phyloP scores from a whole-genome alignment of 2,329 filamentous ascomycete genomes.

The Tolypocladium sp. region DNA sequence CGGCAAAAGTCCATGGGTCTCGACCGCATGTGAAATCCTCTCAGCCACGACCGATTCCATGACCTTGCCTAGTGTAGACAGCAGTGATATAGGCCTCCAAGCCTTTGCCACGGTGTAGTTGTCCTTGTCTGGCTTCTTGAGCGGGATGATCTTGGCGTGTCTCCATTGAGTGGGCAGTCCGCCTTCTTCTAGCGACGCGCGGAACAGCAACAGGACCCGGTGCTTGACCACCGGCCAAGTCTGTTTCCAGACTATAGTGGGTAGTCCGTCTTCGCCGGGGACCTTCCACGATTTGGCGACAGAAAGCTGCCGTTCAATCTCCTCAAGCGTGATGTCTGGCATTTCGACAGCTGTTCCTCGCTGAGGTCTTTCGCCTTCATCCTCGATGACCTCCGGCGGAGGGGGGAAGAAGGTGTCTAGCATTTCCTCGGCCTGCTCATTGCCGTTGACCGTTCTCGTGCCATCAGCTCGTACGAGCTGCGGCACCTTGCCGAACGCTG shows the following conservation, averaged over 20 bases:
- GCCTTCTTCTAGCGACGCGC: constrained; percentile 8
- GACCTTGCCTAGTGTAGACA: constrained; percentile 14
- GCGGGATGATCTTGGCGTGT: constrained; percentile 16
- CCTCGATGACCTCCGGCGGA: constrained; percentile 8
- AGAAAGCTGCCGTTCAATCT: constrained; percentile 11
- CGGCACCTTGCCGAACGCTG: too few species aligned
- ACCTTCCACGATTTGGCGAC: constrained; percentile 12
- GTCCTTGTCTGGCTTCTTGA: constrained; percentile 16
- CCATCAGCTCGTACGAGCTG: too few species aligned
- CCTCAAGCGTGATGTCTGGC: constrained; percentile 11
- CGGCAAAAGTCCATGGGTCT: too few species aligned
- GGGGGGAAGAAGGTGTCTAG: too few species aligned
- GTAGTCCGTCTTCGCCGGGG: constrained; percentile 10
- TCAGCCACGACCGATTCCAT: constrained; percentile 5
- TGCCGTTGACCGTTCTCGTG: too few species aligned
- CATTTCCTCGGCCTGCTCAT: too few species aligned
- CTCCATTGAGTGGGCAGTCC: constrained; percentile 11
- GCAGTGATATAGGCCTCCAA: too few species aligned
- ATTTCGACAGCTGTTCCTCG: constrained; percentile 4
- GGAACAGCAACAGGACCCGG: constrained; percentile 8
- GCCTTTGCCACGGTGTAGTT: constrained; percentile 15
- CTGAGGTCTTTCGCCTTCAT: constrained; percentile 10
- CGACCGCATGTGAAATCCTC: background rate
- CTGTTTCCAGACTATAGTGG: constrained; percentile 8
- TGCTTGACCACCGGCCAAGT: constrained; percentile 7